Conservation (phyloP, 2,329 filamentous ascomycete species). For the Shiraia bambusicola region DNA sequence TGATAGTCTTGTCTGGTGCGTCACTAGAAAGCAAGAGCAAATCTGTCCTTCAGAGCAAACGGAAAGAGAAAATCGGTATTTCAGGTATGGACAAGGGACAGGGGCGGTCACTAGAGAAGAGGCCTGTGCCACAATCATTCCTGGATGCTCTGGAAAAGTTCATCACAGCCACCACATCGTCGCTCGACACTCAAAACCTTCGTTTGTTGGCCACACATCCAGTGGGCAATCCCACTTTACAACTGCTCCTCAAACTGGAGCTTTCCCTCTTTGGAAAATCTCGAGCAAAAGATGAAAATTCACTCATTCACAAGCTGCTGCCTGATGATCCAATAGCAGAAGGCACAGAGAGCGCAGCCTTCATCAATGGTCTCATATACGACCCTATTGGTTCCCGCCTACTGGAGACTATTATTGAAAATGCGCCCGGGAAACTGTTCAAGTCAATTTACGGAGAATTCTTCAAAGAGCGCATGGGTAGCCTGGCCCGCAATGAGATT, state of each 20-base stretch:
- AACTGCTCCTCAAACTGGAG: slow-evolving; percentile 85
- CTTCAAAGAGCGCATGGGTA: slow-evolving; percentile 77
- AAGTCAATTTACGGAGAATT: slow-evolving; percentile 80
- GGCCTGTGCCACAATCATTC: slow-evolving; percentile 76
- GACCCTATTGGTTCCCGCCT: slow-evolving; percentile 87
- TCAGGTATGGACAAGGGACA: slow-evolving; percentile 55
- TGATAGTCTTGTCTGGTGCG: slow-evolving; percentile 82
- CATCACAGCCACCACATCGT: slow-evolving; percentile 71
- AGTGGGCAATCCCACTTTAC: slow-evolving; percentile 89
- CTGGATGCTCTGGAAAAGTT: slow-evolving; percentile 75
- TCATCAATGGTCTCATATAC: slow-evolving; percentile 85
- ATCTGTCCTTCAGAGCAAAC: slow-evolving; percentile 83
- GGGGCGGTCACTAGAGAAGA: slow-evolving; percentile 37
- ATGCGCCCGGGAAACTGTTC: slow-evolving; percentile 84
- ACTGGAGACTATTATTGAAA: slow-evolving; percentile 79
- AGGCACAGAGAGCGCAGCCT: slow-evolving; percentile 71
- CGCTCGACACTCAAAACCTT: slow-evolving; percentile 76
- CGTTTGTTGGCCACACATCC: slow-evolving; percentile 84
- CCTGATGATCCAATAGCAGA: slow-evolving; percentile 77
- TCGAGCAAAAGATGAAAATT: slow-evolving; percentile 63
- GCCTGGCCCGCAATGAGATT: slow-evolving; percentile 83
- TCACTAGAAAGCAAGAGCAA: slow-evolving; percentile 67
- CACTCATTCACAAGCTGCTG: slow-evolving; percentile 74
- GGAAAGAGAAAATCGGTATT: slow-evolving; percentile 76
- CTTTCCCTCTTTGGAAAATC: slow-evolving; percentile 71